Conservation (phyloP, 169 alveolate genomes). For the Hepatocystis sp. region DNA sequence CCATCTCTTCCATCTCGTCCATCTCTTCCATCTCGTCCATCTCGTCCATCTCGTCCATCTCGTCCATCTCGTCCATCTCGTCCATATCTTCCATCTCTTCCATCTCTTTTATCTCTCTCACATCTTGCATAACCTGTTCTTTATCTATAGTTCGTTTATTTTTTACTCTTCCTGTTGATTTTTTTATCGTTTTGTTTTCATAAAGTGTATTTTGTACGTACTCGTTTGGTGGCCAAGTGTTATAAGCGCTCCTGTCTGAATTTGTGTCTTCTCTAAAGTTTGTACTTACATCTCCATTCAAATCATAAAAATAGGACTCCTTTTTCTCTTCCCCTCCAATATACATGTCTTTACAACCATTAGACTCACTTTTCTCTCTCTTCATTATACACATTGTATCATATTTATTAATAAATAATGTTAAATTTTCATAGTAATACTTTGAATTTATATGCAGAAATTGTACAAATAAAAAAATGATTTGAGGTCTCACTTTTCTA, state of each 20-base stretch:
- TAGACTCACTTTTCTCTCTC: neutral
- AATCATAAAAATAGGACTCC: neutral
- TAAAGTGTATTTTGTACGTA: too few species aligned
- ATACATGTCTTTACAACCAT: neutral
- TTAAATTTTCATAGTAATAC: conserved; percentile 48
- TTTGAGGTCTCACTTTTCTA: conserved; percentile 9
- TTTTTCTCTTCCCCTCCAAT: neutral
- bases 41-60: neutral
- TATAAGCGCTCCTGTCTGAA: too few species aligned
- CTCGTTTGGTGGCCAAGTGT: too few species aligned
- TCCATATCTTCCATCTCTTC: conserved; percentile 2
- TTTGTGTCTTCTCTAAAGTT: too few species aligned
- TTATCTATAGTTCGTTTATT: neutral
- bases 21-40: neutral
- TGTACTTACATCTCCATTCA: too few species aligned
- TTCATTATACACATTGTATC: conserved; percentile 36
- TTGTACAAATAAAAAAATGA: conserved; percentile 36
- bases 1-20: too few species aligned
- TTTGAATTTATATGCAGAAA: conserved; percentile 52
- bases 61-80: neutral
- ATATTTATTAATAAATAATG: conserved; percentile 37
- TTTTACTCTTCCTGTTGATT: neutral
- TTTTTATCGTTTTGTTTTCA: neutral
- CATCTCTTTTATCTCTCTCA: neutral
- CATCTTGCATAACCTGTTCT: neutral